Evolutionary conservation across 129 eudicot genomes (phyloP).

Genomic region (Centella asiatica): DNA sequence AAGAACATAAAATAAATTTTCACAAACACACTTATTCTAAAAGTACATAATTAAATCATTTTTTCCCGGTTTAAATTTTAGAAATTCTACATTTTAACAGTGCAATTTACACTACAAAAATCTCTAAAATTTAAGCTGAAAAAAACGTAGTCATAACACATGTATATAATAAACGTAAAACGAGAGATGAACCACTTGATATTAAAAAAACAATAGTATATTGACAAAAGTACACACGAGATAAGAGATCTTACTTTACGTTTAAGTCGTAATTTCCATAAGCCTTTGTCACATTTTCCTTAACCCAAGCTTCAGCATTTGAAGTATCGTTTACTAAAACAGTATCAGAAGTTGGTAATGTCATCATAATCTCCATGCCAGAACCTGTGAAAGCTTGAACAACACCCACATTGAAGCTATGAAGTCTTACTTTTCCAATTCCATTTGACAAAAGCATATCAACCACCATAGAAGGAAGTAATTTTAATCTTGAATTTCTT

Average conservation of each 20-base stretch:
- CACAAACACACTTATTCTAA: too few species aligned
- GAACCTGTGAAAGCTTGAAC: neutral
- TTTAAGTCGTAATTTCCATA: neutral
- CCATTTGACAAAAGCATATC: slow-evolving; percentile 13
- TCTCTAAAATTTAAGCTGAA: too few species aligned
- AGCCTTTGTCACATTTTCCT: slow-evolving; percentile 1
- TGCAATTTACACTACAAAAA: too few species aligned
- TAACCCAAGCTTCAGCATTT: neutral
- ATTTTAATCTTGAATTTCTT: neutral
- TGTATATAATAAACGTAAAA: neutral
- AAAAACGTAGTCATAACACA: neutral
- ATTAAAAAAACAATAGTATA: neutral
- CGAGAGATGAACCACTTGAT: neutral
- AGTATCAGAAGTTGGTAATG: neutral
- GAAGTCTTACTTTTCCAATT: neutral
- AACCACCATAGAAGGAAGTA: slow-evolving; percentile 15
- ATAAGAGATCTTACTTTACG: neutral
- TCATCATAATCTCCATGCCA: neutral
- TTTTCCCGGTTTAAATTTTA: too few species aligned
- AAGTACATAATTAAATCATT: too few species aligned
- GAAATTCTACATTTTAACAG: too few species aligned
- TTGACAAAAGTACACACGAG: neutral
- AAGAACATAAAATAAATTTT: neutral
- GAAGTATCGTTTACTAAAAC: neutral
- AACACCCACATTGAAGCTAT: neutral